A percentile compares a stretch with the other conserved stretches of the same genome.
These are phyloP conservation scores for Apiotrichum montevideense DNA, from an alignment of 1,284 basidiomycete genomes.

Conservation along the genomic window DNA sequence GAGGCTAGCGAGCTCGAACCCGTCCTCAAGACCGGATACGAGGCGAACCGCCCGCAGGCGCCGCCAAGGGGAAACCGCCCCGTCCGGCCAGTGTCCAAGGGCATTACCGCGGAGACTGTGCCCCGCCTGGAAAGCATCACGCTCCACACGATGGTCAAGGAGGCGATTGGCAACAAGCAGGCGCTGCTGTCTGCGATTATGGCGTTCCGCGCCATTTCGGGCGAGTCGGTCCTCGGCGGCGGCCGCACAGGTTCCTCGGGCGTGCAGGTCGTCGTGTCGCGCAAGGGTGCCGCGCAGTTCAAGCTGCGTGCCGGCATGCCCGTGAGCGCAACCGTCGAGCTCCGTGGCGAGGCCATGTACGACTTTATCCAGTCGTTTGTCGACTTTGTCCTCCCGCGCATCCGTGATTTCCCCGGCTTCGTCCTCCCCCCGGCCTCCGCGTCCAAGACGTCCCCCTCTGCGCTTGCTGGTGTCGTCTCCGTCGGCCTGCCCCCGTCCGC, in stretches of 20 bases:
- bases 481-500: slow-evolving; percentile 80
- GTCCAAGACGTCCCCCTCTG: slow-evolving; percentile 56
- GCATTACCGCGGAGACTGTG: slow-evolving; percentile 60
- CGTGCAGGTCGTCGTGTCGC: slow-evolving; percentile 72
- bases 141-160: slow-evolving; percentile 76
- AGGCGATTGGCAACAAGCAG: slow-evolving; percentile 66
- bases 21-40: slow-evolving; percentile 38
- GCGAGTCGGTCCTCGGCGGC: slow-evolving; percentile 66
- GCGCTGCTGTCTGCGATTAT: slow-evolving; percentile 78
- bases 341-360: slow-evolving; percentile 87
- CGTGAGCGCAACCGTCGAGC: slow-evolving; percentile 78
- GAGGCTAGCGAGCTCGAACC: slow-evolving; percentile 21
- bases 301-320: slow-evolving; percentile 74
- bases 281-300: slow-evolving; percentile 78
- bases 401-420: slow-evolving; percentile 85
- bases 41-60: slow-evolving; percentile 43
- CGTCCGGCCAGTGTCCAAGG: slow-evolving; percentile 40
- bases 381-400: slow-evolving; percentile 88
- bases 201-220: slow-evolving; percentile 80
- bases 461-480: slow-evolving; percentile 77
- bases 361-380: slow-evolving; percentile 82
- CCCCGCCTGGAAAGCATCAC: slow-evolving; percentile 75
- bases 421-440: slow-evolving; percentile 61
- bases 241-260: slow-evolving; percentile 64
- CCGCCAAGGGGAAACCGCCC: slow-evolving; percentile 41